Evolutionary conservation across 2,329 filamentous ascomycete species (phyloP), one percentile per base, ranked within the genome.

Genomic region (Beauveria rudraprayagi): DNA sequence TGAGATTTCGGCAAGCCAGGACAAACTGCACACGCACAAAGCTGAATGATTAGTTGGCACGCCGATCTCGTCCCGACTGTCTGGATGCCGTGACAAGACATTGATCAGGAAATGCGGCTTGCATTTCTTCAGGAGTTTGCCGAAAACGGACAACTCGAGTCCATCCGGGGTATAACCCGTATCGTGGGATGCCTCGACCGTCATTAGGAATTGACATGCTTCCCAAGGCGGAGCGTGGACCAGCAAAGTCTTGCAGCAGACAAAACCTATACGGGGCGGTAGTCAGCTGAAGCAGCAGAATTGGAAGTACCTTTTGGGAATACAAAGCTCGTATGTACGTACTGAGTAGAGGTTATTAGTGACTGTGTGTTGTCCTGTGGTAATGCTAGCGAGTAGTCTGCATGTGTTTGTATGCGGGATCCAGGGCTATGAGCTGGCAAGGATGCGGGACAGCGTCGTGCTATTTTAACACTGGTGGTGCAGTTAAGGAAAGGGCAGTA

Each of bases 51-150:
- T 34, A 51, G 47, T 43, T 52, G 28, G 34, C 16, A 28, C 56
- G 47, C 47, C 56, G 56, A 59, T 59, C 56, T 48, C 56, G 56
- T 59, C 47, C 56, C 56, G 56, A 43, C 22, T 59, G 30, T 43
- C n/a, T 52, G 56, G 56, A 59, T 59, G 56, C 46, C 10, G 22
- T 43, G 24, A 17, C 56, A 30, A 26, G 30, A 30, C 10, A 59
- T 52, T 52, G 56, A 40, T 47, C 47, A 52, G 24, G 1, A 52
- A 30, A 59, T 51, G 5, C 30, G 47, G 22, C 19, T 19, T 41
- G 56, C 43, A 50, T 34, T 51, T 40, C 37, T 43, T n/a, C 10
- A 19, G 24, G 30, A 37, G 22, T 41, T 41, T 50, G 46, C 11
- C 34, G 22, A 19, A 48, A 28, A 50, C 3, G 28, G 41, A 26